Percentiles rank a stretch among this genome's conserved stretches.
Conservation (phyloP, 225 moss, liverwort and hornwort species). For the Pseudisothecium myosuroides region DNA sequence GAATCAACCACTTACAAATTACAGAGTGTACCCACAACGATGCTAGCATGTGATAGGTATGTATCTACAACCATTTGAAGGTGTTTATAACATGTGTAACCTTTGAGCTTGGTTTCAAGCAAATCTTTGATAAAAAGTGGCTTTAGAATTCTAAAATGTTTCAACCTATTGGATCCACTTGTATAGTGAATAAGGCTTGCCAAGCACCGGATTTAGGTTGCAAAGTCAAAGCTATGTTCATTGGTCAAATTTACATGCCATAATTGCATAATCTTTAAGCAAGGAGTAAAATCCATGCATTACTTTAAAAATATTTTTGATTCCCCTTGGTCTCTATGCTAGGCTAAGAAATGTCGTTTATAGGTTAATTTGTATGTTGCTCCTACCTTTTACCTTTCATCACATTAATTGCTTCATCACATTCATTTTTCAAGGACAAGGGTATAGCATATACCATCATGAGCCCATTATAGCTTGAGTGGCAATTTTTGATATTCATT, state of each 20-base stretch:
- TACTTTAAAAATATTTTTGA: background rate
- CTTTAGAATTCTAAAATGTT: background rate
- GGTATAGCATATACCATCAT: background rate
- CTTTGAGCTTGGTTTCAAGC: background rate
- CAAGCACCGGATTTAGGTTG: fast-evolving
- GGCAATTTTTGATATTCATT: background rate
- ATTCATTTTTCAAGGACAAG: background rate
- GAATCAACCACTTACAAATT: fast-evolving
- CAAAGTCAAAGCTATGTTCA: background rate
- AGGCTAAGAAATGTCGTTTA: background rate
- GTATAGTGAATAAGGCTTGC: background rate
- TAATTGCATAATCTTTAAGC: fast-evolving
- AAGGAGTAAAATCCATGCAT: background rate
- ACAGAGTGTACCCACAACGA: too few species aligned
- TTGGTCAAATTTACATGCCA: background rate
- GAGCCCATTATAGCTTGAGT: background rate
- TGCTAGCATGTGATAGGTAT: too few species aligned
- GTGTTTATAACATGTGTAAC: too few species aligned
- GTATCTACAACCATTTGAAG: too few species aligned
- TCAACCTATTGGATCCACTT: background rate
- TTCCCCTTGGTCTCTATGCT: fast-evolving
- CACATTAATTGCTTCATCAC: background rate
- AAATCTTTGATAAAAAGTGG: background rate
- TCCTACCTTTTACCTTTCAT: background rate
- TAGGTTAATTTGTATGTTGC: background rate